These are phyloP conservation scores for Rhodotorula babjevae DNA, from an alignment of 768 basidiomycete genomes.

Conservation along the genomic window DNA sequence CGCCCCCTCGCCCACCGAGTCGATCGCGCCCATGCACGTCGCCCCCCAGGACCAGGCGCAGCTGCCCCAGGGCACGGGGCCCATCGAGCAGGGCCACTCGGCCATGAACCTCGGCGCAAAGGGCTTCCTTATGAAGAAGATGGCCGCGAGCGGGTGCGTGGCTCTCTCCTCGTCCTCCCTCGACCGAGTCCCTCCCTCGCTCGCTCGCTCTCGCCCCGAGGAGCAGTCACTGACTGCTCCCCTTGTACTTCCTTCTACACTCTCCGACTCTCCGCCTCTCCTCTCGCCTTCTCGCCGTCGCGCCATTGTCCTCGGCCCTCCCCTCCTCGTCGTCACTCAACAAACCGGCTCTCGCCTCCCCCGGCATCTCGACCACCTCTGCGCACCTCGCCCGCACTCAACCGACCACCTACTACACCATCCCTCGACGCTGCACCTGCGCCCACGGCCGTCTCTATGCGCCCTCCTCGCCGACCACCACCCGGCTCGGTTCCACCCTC, in stretches of 20 bases:
- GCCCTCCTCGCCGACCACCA: neutral
- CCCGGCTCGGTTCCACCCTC: slow-evolving; percentile 53
- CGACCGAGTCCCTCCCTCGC: neutral
- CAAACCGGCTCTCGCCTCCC: too few species aligned
- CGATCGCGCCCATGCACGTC: slow-evolving; percentile 69
- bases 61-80: slow-evolving; percentile 68
- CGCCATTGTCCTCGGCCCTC: neutral
- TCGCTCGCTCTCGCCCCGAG: neutral
- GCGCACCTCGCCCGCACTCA: too few species aligned
- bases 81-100: slow-evolving; percentile 55
- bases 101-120: slow-evolving; percentile 70
- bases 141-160: slow-evolving; percentile 80
- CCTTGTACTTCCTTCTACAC: neutral
- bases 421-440: neutral
- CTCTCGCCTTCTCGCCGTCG: neutral
- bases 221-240: neutral
- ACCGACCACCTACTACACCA: too few species aligned
- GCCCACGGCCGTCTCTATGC: neutral
- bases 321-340: neutral
- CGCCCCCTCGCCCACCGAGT: slow-evolving; percentile 6
- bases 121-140: slow-evolving; percentile 85
- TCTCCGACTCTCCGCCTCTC: neutral
- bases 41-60: slow-evolving; percentile 67
- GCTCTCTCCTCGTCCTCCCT: neutral
- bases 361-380: too few species aligned